Conservation (phyloP, 306 rosid species). For the Cucurbita argyrosperma region DNA sequence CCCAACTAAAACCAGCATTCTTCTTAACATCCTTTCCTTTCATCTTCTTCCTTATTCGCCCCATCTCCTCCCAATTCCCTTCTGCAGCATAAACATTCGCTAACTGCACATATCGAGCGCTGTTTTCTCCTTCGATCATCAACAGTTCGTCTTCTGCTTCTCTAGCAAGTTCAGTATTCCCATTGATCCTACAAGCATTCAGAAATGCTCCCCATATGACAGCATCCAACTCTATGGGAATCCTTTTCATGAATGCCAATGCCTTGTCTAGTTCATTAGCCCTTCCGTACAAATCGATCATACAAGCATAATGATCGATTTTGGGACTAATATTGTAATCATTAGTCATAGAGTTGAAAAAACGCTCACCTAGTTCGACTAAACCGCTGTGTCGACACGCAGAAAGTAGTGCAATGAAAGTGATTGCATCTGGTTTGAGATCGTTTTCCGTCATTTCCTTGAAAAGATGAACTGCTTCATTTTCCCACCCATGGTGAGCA, state of each 20-base stretch:
- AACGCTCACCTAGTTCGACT: conserved; percentile 42
- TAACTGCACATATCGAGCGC: conserved; percentile 63
- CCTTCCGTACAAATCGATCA: conserved; percentile 80
- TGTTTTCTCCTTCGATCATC: conserved; percentile 25
- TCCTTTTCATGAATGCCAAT: conserved; percentile 31
- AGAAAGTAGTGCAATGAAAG: conserved; percentile 64
- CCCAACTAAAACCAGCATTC: conserved; percentile 69
- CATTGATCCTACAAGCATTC: conserved; percentile 52
- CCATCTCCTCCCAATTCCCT: conserved; percentile 71
- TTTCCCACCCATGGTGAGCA: conserved; percentile 60
- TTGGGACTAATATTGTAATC: conserved; percentile 41
- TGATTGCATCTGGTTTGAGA: conserved; percentile 43
- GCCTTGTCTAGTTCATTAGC: conserved; percentile 49
- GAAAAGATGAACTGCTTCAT: conserved; percentile 42
- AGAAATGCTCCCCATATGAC: conserved; percentile 56
- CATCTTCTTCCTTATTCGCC: conserved; percentile 72
- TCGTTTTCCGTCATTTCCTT: conserved; percentile 38
- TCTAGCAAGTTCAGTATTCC: conserved; percentile 31
- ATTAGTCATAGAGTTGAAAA: conserved; percentile 44
- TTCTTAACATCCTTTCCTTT: conserved; percentile 54
- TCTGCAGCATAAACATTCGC: conserved; percentile 64
- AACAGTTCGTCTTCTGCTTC: conserved; percentile 39
- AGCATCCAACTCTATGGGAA: conserved; percentile 39
- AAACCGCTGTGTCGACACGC: conserved; percentile 57
- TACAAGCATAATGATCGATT: conserved; percentile 59